Percentiles rank a stretch among this genome's conserved stretches.
Conservation (phyloP, 2,329 filamentous ascomycete species). For the Botryotinia narcissicola region DNA sequence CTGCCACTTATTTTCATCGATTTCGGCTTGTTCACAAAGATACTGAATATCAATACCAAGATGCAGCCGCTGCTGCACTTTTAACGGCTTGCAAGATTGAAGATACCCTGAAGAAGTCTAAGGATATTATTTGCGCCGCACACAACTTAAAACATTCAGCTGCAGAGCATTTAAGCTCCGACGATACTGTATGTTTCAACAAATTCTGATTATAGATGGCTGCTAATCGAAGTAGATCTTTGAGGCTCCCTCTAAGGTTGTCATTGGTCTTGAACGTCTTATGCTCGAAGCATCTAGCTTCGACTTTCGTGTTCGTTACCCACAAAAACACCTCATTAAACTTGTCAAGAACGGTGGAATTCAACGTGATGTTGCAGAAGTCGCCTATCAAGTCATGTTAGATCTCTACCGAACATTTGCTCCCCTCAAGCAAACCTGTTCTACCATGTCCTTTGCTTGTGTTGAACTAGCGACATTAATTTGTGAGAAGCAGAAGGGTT, state of each 20-base stretch:
- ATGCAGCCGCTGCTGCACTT: conserved; percentile 82
- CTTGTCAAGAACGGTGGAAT: conserved; percentile 52
- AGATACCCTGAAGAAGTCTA: conserved; percentile 95
- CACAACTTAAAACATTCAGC: conserved; percentile 71
- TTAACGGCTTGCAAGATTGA: conserved; percentile 97
- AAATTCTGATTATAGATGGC: not conserved
- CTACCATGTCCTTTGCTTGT: conserved; percentile 79
- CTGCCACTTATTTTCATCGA: conserved; percentile 89
- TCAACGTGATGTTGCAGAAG: conserved; percentile 57
- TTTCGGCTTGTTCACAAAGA: conserved; percentile 86
- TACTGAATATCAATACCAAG: conserved; percentile 79
- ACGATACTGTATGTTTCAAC: conserved; percentile 66
- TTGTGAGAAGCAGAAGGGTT: conserved; percentile 49
- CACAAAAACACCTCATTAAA: conserved; percentile 82
- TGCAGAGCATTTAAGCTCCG: conserved; percentile 68
- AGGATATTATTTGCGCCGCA: conserved; percentile 85
- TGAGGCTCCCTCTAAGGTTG: conserved; percentile 72
- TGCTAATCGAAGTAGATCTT: conserved; percentile 58
- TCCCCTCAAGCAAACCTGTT: conserved; percentile 82
- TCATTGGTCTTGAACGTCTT: conserved; percentile 86
- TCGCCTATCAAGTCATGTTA: conserved; percentile 78
- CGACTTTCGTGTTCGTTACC: conserved; percentile 87
- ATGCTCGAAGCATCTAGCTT: conserved; percentile 93
- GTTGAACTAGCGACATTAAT: conserved; percentile 77
- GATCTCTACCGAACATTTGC: conserved; percentile 93